Evolutionary conservation across 2,329 filamentous ascomycete genomes (phyloP), one percentile per base, ranked within the genome.

Genomic region (Exserohilum turcica): DNA sequence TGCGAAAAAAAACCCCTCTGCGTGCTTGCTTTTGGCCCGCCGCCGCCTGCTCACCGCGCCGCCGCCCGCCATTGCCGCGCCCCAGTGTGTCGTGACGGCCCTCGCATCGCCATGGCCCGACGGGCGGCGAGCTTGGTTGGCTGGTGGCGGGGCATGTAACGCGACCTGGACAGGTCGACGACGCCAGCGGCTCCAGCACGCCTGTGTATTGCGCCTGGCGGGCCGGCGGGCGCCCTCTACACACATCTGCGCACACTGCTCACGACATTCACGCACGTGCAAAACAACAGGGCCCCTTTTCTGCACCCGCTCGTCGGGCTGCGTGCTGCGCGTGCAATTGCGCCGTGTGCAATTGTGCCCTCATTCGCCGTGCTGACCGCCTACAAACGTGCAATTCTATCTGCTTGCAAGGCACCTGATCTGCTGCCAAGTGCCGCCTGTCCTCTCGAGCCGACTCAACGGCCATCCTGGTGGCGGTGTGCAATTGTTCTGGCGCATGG

Each of bases 251-350:
- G 18, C 18, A 28, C 40, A 6, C 28, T 21, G 35, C 32, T 43
- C 35, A 43, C 36, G 27, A 32, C 50, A 38, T 16, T 46, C 45
- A 38, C 38, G 32, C 40, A 48, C 32, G 32, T 8, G n/a, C 31
- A 33, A 27, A 27, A 47, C 7, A 28, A 35, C 27, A 28, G 16
- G n/a, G 16, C 7, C 36, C 36, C 29, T 29, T 39, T 52, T 24
- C 42, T 31, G 29, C 31, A 12, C 47, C 47, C 43, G 6, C 29
- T 52, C 21, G 38, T 31, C 19, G 12, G 10, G 15, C 33, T 39
- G 35, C 19, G 13, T 8, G 21, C 15, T 39, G 27, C 32, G 31
- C 42, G 50, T 57, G 54, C 54, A 56, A 49, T 56, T 49, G 49
- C 44, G 40, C 37, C 37, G 28, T 53, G 43, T 48, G 48, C 48